Conservation (phyloP, 2,329 filamentous ascomycete genomes). For the Colletotrichum tabaci region DNA sequence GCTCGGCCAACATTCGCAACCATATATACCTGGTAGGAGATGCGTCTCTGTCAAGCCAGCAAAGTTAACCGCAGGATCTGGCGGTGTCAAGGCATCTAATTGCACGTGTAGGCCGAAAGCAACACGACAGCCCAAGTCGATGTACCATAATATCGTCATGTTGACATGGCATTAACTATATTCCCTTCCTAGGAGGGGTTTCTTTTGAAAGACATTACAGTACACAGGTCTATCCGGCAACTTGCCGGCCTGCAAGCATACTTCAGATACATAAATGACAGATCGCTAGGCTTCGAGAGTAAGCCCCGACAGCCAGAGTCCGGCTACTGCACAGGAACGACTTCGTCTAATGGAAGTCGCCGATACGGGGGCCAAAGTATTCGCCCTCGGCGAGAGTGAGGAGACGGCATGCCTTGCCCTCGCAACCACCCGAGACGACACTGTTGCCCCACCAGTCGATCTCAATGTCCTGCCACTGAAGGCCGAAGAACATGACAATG, state of each 20-base stretch:
- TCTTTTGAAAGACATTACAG: too few relatives aligned
- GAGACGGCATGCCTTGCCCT: slow-evolving; percentile 46
- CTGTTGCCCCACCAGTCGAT: slow-evolving; percentile 64
- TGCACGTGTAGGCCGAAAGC: too few relatives aligned
- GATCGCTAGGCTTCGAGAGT: neutral
- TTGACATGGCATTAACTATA: too few relatives aligned
- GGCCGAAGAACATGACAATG: slow-evolving; percentile 64
- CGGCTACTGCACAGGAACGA: neutral
- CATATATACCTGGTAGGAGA: too few relatives aligned
- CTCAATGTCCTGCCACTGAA: slow-evolving; percentile 56
- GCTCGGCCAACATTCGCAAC: too few relatives aligned
- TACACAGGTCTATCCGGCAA: too few relatives aligned
- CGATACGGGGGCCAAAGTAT: slow-evolving; percentile 50
- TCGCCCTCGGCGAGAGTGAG: slow-evolving; percentile 47
- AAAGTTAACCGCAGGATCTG: too few relatives aligned
- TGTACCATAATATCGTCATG: too few relatives aligned
- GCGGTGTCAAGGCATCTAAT: too few relatives aligned
- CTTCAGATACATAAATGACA: neutral
- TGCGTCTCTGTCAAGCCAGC: too few relatives aligned
- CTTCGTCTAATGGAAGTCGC: slow-evolving; percentile 34
- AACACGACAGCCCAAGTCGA: too few relatives aligned
- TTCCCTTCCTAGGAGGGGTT: too few relatives aligned
- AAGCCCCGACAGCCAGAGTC: neutral
- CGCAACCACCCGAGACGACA: slow-evolving; percentile 47
- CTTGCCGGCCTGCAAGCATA: neutral